Evolutionary conservation across 2,329 filamentous ascomycete genomes (phyloP), one percentile per base, ranked within the genome.

Genomic region (Fusarium neocosmosporiellum): DNA sequence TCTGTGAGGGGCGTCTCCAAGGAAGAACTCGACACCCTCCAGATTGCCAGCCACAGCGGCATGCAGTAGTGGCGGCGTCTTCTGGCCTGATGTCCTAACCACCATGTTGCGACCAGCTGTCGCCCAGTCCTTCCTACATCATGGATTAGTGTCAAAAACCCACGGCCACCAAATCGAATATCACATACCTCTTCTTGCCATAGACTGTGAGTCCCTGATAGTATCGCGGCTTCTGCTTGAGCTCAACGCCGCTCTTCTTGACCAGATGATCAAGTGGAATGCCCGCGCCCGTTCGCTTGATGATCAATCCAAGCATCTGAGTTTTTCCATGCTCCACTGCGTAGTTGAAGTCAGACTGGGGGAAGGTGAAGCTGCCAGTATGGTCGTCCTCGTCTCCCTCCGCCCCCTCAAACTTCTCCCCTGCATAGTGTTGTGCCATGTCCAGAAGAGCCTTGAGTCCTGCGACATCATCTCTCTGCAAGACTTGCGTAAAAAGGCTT

Each of bases 141-240:
- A 13, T 16, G 18, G 5, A 67, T 78, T 24, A 80, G 70, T 59
- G 24, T 37, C 37, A 54, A 34, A 20, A 13, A 46, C 36, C 43
- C 33, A 60, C 18, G 27, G 16, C 1, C 3, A 16, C 7, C 2
- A 11, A 48, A 8, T 11, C 65, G n/a, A 20, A 39, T 27, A 24
- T 24, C 27, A 66, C 76, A 33, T 79, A 85, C 84, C 84, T 83
- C 78, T 95, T 95, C 80, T 90, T 90, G 3, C 94, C 93, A 71
- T 93, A 91, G 2, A 97, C 91, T 2, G 90, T 91, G 33, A 96
- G 81, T 0, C 94, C 94, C 80, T 93, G 92, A 78, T 97, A 97
- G 79, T 89, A 93, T 20, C 88, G 87, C 1, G 93, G 89, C 79
- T 92, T 93, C 71, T 89, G 84, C 61, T 89, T 85, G 57, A 91